Conservation (phyloP, 208 protist species). For the Entamoeba histolytica region DNA sequence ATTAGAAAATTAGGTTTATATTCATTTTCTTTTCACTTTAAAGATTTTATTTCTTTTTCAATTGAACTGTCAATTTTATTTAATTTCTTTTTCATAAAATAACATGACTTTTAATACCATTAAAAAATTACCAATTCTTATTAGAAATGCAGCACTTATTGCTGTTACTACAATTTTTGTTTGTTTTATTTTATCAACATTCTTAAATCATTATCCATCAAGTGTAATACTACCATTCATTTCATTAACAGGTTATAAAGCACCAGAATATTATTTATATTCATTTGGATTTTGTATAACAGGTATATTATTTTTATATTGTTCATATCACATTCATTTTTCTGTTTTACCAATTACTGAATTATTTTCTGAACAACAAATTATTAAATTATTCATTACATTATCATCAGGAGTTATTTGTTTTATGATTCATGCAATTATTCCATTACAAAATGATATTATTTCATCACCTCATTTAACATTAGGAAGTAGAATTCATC, state of each 20-base stretch:
- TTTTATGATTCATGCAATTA: neutral
- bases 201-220: neutral
- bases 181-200: neutral
- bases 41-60: too few relatives aligned
- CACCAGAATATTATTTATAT: neutral
- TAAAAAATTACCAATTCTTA: neutral
- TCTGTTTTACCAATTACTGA: neutral
- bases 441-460: neutral
- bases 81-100: too few relatives aligned
- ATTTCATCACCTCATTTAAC: neutral
- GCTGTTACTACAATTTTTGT: neutral
- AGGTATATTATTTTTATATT: neutral
- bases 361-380: neutral
- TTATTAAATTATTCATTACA: neutral
- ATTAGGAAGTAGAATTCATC: neutral
- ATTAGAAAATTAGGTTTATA: too few relatives aligned
- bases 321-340: neutral
- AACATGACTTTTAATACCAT: neutral
- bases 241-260: neutral
- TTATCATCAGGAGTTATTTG: neutral
- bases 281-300: neutral
- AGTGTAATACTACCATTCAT: neutral
- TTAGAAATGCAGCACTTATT: neutral
- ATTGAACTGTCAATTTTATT: too few relatives aligned
- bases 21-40: too few relatives aligned